A percentile compares a stretch with the other conserved stretches of the same genome.
Conservation (phyloP, 192 early-diverging fungal species). For the Backusella liffmaniae region DNA sequence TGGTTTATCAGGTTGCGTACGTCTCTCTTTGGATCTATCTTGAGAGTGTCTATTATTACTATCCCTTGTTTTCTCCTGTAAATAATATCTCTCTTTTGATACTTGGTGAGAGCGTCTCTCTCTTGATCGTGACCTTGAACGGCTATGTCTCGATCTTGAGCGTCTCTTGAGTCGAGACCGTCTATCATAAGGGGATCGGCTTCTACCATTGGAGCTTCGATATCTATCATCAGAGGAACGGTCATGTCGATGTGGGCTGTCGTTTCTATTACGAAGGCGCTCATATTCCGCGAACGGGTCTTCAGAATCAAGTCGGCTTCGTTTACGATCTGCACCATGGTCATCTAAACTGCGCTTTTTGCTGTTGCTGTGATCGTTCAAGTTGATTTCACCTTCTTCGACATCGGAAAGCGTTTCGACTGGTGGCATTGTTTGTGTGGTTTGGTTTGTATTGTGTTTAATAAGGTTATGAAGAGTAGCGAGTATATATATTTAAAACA, state of each 20-base stretch:
- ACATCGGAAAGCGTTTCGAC: slow-evolving; percentile 1
- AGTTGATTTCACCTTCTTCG: slow-evolving; percentile 15
- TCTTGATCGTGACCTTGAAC: background rate
- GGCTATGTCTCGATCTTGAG: background rate
- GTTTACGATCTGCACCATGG: background rate
- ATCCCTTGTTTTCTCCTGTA: background rate
- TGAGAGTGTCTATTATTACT: slow-evolving; percentile 8
- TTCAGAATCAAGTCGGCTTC: background rate
- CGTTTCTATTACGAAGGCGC: background rate
- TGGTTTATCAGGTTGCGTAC: background rate
- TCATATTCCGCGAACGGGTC: slow-evolving; percentile 23
- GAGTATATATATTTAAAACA: background rate
- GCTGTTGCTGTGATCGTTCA: background rate
- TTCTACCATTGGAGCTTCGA: background rate
- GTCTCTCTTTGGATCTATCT: background rate
- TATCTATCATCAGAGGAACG: background rate
- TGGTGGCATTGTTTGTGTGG: background rate
- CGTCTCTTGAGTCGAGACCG: background rate
- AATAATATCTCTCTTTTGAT: background rate
- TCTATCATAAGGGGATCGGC: background rate
- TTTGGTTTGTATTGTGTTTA: background rate
- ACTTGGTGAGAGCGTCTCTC: background rate
- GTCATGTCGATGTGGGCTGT: background rate
- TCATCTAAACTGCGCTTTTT: background rate
- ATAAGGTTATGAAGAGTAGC: background rate